These are phyloP conservation scores for Jamesozyma spencerorum DNA, from an alignment of 805 yeast species.

Conservation along the genomic window DNA sequence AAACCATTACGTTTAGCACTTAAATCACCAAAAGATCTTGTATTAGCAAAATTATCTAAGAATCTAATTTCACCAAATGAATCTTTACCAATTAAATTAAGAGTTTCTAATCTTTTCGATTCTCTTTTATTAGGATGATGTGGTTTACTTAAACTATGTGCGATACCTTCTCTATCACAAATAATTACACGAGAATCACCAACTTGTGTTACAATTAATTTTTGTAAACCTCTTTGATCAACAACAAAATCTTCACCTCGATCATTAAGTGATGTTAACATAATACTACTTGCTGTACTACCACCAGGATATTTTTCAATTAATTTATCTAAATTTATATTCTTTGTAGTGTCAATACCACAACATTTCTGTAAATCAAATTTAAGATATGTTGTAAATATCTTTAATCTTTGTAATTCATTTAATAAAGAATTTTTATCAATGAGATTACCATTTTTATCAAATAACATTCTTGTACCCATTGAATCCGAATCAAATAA, in stretches of 20 bases:
- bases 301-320: constrained; percentile 39
- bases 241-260: constrained; percentile 30
- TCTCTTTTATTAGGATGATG: constrained; percentile 88
- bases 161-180: constrained; percentile 74
- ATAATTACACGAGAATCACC: constrained; percentile 87
- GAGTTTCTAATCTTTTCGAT: constrained; percentile 43
- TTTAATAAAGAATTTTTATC: constrained; percentile 28
- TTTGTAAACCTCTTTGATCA: constrained; percentile 55
- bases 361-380: constrained; percentile 27
- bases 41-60: constrained; percentile 70
- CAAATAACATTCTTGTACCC: constrained; percentile 30
- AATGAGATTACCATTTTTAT: constrained; percentile 29
- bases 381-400: constrained; percentile 23
- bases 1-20: constrained; percentile 76
- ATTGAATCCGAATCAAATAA: constrained; percentile 16
- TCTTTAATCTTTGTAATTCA: constrained; percentile 25
- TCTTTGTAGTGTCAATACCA: constrained; percentile 7
- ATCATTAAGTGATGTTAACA: constrained; percentile 30
- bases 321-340: constrained; percentile 15
- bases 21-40: constrained; percentile 88
- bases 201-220: constrained; percentile 73
- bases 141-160: constrained; percentile 64
- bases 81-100: constrained; percentile 39
- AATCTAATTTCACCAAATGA: constrained; percentile 90
- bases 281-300: constrained; percentile 63